Evolutionary conservation across 176 grass and related monocot genomes (phyloP).

Genomic region (Rhynchospora tenuis): DNA sequence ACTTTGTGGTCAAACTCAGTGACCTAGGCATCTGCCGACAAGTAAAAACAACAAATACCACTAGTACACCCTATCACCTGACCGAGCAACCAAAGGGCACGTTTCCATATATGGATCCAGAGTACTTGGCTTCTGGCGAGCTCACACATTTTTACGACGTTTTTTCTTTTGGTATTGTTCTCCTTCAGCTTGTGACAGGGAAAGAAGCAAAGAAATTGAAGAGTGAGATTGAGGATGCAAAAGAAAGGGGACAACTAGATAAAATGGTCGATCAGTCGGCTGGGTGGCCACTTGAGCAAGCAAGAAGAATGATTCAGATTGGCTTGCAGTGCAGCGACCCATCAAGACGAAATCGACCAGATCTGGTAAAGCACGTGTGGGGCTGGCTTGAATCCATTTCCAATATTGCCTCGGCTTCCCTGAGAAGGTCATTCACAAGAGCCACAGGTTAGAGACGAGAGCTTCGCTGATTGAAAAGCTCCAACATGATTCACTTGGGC

Average conservation of each 20-base stretch:
- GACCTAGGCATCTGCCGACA: conserved; percentile 68
- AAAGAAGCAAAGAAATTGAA: conserved; percentile 37
- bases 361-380: conserved; percentile 58
- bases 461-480: not conserved
- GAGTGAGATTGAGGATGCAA: conserved; percentile 36
- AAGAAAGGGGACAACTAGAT: conserved; percentile 30
- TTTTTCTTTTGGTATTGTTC: conserved; percentile 68
- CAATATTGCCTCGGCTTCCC: no score
- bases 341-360: conserved; percentile 43
- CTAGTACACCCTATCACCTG: conserved; percentile 45
- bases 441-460: not conserved
- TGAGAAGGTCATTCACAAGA: conserved; percentile 43
- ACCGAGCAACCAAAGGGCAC: conserved; percentile 64
- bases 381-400: conserved; percentile 31
- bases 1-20: conserved; percentile 45
- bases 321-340: conserved; percentile 48
- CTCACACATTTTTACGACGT: conserved; percentile 57
- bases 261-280: conserved; percentile 49
- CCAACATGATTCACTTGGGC: not conserved
- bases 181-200: conserved; percentile 62
- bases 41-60: conserved; percentile 46
- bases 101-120: conserved; percentile 73
- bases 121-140: conserved; percentile 53
- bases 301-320: conserved; percentile 38
- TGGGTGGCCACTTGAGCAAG: conserved; percentile 47